These are phyloP conservation scores for Globisporangium paroecandrum DNA, from an alignment of 352 stramenopile species.

Conservation along the genomic window DNA sequence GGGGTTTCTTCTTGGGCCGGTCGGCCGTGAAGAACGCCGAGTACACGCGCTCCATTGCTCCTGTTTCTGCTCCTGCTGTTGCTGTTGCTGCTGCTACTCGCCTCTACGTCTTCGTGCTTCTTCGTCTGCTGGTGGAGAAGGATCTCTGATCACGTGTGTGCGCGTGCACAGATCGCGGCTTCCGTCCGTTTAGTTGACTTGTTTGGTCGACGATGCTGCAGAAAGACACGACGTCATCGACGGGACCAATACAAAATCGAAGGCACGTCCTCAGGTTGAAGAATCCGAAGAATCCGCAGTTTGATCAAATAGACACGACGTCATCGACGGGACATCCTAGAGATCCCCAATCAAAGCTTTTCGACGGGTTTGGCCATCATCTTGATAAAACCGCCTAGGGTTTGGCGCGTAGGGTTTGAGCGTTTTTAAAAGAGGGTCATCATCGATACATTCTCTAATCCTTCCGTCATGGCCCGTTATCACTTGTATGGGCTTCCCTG, in stretches of 20 bases:
- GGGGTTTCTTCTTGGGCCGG: constrained; percentile 28
- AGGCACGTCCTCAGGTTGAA: not conserved
- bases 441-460: no score
- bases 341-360: no score
- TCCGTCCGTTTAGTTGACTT: not conserved
- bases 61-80: constrained; percentile 3
- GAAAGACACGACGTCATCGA: not conserved
- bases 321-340: no score
- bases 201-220: not conserved
- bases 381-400: no score
- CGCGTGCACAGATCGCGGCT: not conserved
- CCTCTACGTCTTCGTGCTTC: not conserved
- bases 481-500: no score
- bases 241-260: not conserved
- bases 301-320: no score
- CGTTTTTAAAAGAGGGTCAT: no score
- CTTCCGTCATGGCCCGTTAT: no score
- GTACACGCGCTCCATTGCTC: constrained; percentile 80
- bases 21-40: constrained; percentile 79
- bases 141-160: not conserved
- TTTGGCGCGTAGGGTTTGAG: no score
- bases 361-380: no score
- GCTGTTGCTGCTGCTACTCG: constrained; percentile 19
- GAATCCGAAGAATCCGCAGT: not conserved
- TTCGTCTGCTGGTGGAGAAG: not conserved